A percentile compares a stretch with the other conserved stretches of the same genome.
Evolutionary conservation across 306 rosid genomes (phyloP).

Genomic region (Oxytropis ochrocephala): DNA sequence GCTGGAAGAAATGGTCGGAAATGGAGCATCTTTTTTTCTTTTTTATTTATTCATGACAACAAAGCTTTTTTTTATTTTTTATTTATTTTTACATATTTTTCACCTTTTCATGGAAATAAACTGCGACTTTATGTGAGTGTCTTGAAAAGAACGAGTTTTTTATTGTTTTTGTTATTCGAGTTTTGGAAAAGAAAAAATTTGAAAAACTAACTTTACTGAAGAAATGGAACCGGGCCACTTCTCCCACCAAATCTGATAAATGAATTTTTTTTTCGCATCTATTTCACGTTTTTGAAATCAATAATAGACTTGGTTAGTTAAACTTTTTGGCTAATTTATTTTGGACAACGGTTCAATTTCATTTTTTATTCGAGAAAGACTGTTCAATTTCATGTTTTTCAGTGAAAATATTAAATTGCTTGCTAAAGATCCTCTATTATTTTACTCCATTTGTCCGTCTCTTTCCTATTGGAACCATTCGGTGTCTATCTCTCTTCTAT

Average conservation of each 20-base stretch:
- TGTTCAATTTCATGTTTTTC: not conserved
- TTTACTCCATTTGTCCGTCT: too few relatives aligned
- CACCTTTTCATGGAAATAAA: constrained; percentile 12
- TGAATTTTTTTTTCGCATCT: not conserved
- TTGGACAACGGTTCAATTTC: not conserved
- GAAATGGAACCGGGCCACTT: not conserved
- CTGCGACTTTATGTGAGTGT: constrained; percentile 9
- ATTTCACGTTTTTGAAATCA: constrained; percentile 20
- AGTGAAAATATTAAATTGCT: too few relatives aligned
- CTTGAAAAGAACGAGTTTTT: not conserved
- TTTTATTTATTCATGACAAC: not conserved
- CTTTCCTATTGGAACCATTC: too few relatives aligned
- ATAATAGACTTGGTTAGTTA: not conserved
- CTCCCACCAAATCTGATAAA: constrained; percentile 25
- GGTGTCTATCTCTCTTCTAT: too few relatives aligned
- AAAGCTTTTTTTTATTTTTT: not conserved
- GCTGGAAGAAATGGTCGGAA: constrained; percentile 2
- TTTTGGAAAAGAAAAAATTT: not conserved
- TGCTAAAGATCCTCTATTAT: too few relatives aligned
- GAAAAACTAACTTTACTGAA: not conserved
- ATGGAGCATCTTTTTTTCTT: not conserved
- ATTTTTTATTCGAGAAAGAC: not conserved
- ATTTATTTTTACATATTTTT: not conserved
- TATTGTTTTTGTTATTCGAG: not conserved
- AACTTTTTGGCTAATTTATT: not conserved